Percentiles rank a stretch among this genome's conserved stretches.
phyloP scores from a whole-genome alignment of 2,329 filamentous ascomycete genomes.

The Scedosporium aurantiacum region DNA sequence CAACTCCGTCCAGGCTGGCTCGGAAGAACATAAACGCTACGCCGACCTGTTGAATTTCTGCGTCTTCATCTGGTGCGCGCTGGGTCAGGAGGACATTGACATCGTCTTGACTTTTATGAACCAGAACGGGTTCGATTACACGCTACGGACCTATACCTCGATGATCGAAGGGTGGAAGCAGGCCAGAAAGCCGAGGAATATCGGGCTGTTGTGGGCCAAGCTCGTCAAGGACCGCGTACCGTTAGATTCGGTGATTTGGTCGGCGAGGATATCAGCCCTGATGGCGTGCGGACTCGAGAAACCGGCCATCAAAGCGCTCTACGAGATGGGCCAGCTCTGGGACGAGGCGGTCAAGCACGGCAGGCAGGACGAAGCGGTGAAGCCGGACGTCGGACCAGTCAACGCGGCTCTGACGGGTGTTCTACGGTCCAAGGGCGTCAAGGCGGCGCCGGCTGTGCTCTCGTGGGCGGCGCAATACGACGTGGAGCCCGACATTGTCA shows the following conservation, averaged over 20 bases:
- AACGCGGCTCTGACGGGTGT: slow-evolving; percentile 61
- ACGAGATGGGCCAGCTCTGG: slow-evolving; percentile 57
- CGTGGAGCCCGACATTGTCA: slow-evolving; percentile 44
- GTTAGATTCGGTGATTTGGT: slow-evolving; percentile 60
- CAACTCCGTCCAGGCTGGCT: not conserved
- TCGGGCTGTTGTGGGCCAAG: slow-evolving; percentile 57
- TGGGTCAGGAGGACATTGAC: slow-evolving; percentile 11
- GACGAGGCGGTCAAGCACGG: slow-evolving; percentile 22
- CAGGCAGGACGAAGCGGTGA: slow-evolving; percentile 26
- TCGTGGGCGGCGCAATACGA: slow-evolving; percentile 45
- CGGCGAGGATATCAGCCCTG: slow-evolving; percentile 55
- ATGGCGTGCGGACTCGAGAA: slow-evolving; percentile 43
- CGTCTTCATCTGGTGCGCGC: slow-evolving; percentile 27
- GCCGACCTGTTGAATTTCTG: slow-evolving; percentile 27
- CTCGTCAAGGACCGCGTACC: slow-evolving; percentile 45
- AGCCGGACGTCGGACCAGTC: slow-evolving; percentile 53
- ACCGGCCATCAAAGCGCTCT: slow-evolving; percentile 50
- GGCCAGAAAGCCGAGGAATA: slow-evolving; percentile 43
- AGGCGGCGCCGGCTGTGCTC: slow-evolving; percentile 42
- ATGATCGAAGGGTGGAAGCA: slow-evolving; percentile 63
- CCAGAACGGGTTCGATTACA: slow-evolving; percentile 42
- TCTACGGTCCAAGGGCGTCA: slow-evolving; percentile 33
- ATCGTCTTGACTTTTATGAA: slow-evolving; percentile 30
- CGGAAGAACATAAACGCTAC: slow-evolving; percentile 2
- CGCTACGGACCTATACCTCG: slow-evolving; percentile 55